Evolutionary conservation across 2,329 filamentous ascomycete genomes (phyloP).

Genomic region (Aspergillus sp.): DNA sequence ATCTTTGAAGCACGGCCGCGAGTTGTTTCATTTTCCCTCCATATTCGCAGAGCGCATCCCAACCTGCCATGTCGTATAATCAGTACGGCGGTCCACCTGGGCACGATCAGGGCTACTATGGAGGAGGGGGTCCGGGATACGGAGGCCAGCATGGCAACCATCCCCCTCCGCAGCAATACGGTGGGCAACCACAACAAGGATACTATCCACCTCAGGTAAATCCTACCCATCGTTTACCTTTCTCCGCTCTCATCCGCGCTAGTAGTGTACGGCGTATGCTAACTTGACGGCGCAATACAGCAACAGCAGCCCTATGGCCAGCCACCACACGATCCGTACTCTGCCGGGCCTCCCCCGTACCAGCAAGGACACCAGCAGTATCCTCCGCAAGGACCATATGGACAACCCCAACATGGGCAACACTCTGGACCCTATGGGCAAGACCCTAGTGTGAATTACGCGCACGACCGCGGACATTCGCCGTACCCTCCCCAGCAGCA

Average conservation of each 20-base stretch:
- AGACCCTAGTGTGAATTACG: conserved; percentile 20
- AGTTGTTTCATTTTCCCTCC: not conserved
- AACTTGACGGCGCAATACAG: not conserved
- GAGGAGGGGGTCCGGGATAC: conserved; percentile 3
- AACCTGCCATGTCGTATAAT: conserved; percentile 8
- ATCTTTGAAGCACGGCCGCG: no score
- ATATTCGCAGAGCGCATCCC: not conserved
- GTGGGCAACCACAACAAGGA: conserved; percentile 8
- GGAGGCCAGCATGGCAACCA: conserved; percentile 7
- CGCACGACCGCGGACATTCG: conserved; percentile 27
- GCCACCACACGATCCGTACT: conserved; percentile 19
- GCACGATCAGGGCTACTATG: conserved; percentile 6
- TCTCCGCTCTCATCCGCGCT: not conserved
- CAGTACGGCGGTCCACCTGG: conserved; percentile 9
- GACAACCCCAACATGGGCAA: conserved; percentile 14
- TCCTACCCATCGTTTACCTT: not conserved
- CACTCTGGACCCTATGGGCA: conserved; percentile 25
- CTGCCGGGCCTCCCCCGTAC: conserved; percentile 20
- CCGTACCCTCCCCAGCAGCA: conserved; percentile 28
- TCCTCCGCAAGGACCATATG: conserved; percentile 10
- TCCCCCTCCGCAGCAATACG: conserved; percentile 9
- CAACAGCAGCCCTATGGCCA: conserved; percentile 18
- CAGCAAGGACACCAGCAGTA: conserved; percentile 21
- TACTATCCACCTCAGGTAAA: conserved; percentile 8
- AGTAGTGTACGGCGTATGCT: not conserved